Evolutionary conservation across 2,329 filamentous ascomycete species (phyloP).

Genomic region (Fusarium duplospermum): DNA sequence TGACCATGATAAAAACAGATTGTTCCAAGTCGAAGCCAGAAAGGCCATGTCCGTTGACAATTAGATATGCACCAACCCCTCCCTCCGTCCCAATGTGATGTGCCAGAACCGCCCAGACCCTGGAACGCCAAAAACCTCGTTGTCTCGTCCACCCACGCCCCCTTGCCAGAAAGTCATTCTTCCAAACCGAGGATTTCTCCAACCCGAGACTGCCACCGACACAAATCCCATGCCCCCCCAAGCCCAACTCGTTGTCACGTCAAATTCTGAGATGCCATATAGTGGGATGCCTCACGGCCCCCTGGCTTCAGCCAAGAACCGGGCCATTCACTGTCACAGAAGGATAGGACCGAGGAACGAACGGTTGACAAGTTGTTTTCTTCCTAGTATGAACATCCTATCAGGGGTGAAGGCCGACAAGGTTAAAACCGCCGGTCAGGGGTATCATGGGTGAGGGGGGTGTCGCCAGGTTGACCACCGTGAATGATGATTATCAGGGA

Average conservation of each 20-base stretch:
- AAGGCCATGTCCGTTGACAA: conserved; percentile 29
- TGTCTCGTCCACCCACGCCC: conserved; percentile 28
- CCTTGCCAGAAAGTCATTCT: conserved; percentile 8
- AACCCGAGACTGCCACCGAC: conserved; percentile 3
- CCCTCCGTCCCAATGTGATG: conserved; percentile 36
- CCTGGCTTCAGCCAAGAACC: not conserved
- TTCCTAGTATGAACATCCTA: conserved; percentile 35
- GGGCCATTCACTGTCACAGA: conserved; percentile 14
- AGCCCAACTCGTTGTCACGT: conserved; percentile 19
- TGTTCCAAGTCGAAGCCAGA: conserved; percentile 30
- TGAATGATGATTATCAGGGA: conserved; percentile 35
- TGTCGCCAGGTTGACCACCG: conserved; percentile 32
- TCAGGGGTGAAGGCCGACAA: conserved; percentile 33
- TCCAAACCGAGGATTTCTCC: conserved; percentile 7
- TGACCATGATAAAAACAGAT: conserved; percentile 31
- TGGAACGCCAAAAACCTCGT: conserved; percentile 44
- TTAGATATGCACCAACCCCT: conserved; percentile 38
- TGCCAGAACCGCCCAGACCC: conserved; percentile 33
- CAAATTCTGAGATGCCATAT: conserved; percentile 28
- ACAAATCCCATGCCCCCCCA: too few relatives aligned
- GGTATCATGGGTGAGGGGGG: conserved; percentile 45
- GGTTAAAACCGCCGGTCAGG: conserved; percentile 31
- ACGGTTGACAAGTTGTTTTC: conserved; percentile 23
- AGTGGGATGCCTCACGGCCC: conserved; percentile 19
- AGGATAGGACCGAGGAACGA: conserved; percentile 10